Percentiles rank a stretch among this genome's conserved stretches.
Evolutionary conservation across 1,284 basidiomycete species (phyloP).

Genomic region (Tylopilus sp.): DNA sequence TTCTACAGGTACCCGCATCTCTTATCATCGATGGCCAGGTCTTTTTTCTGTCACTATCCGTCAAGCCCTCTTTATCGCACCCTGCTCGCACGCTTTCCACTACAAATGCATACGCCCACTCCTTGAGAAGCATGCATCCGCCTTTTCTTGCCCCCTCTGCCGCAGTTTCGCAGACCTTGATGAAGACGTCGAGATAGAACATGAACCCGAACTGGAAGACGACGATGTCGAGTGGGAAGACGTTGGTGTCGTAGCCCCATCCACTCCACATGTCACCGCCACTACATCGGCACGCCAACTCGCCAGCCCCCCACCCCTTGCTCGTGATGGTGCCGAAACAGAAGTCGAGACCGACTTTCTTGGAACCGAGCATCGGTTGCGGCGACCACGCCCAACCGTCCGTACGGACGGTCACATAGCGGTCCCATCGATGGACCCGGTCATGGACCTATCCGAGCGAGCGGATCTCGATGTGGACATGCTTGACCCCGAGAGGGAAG

Average conservation of each 20-base stretch:
- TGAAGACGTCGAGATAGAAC: constrained; percentile 86
- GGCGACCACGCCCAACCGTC: constrained; percentile 23
- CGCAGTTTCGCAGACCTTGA: constrained; percentile 92
- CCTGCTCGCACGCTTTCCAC: constrained; percentile 95
- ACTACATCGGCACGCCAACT: constrained; percentile 19
- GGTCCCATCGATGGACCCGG: constrained; percentile 10
- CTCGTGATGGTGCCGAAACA: constrained; percentile 49
- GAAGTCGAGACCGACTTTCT: constrained; percentile 50
- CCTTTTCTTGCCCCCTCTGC: constrained; percentile 95
- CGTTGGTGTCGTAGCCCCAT: not conserved
- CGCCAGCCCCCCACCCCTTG: constrained; percentile 18
- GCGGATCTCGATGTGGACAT: constrained; percentile 27
- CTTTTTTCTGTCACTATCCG: constrained; percentile 92
- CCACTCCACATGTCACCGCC: not conserved
- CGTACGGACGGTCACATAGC: constrained; percentile 29
- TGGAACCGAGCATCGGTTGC: constrained; percentile 8
- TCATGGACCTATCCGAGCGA: constrained; percentile 10
- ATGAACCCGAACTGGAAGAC: constrained; percentile 30
- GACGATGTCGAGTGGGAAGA: constrained; percentile 34
- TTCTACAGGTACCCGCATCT: not conserved
- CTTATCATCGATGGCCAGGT: constrained; percentile 41
- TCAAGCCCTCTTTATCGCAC: constrained; percentile 96
- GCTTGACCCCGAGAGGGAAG: constrained; percentile 22
- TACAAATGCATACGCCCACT: constrained; percentile 97
- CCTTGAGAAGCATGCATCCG: constrained; percentile 83